Evolutionary conservation across 2,329 filamentous ascomycete genomes (phyloP), one percentile per base, ranked within the genome.

Genomic region (Aspergillus tamarii): DNA sequence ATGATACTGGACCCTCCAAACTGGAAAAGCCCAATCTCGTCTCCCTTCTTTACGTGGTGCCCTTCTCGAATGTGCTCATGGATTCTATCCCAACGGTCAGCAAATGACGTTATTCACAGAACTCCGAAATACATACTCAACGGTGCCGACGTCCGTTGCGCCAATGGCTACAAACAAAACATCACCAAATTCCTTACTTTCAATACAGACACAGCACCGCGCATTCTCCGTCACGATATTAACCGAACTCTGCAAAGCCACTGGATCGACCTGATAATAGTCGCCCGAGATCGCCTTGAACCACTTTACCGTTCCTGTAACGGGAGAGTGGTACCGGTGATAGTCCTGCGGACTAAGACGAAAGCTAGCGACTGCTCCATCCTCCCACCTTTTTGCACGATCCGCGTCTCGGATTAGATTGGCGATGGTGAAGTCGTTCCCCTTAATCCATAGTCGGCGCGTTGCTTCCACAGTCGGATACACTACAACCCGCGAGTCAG

Each of bases 291-390:
- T 76, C 11, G 75, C 74, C 55, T 74, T 74, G 58, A 76, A 79
- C 63, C 71, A 69, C 63, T 73, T 76, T 2, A 83, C 70, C 3
- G 58, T 76, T 1, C 81, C 81, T 0, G 70, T 71, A 3, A 83
- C 78, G 3, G 81, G 81, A 3, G 75, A 77, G 69, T 83, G 81
- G 64, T 78, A 83, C 5, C 81, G 75, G 66, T 83, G 81, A 63
- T 83, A 83, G 66, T 83, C 80, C 71, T 82, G 80, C 12, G 80
- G 79, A 30, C 74, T 77, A 2, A 83, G 69, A 5, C 78, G 74
- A 61, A 81, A 81, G 60, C 78, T 80, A 6, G 79, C 80, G 10
- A 82, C 70, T 0, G 76, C 70, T 0, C 74, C 78, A 19, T 77
- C 71, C 6, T 21, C n/a, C 30, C 52, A 36, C 10, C 30, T 3